Conservation (phyloP, 2,329 filamentous ascomycete species). For the Fusarium oxysporum region DNA sequence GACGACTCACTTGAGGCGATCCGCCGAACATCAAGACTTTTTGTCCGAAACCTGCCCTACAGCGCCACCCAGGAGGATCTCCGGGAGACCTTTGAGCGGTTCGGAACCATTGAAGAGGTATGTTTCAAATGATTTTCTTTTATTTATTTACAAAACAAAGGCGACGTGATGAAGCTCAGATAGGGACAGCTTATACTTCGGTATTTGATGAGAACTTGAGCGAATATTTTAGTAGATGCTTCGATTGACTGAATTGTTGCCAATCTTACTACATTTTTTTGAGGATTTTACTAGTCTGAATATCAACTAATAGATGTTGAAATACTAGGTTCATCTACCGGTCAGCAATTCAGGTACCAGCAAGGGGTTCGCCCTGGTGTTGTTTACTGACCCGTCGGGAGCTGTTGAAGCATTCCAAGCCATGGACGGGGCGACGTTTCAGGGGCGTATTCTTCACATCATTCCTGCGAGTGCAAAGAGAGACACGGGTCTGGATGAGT, state of each 20-base stretch:
- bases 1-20: constrained; percentile 59
- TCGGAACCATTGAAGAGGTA: constrained; percentile 89
- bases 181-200: constrained; percentile 99
- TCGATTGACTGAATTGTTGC: constrained; percentile 78
- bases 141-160: constrained; percentile 14
- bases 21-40: constrained; percentile 79
- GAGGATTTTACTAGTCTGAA: constrained; percentile 30
- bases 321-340: constrained; percentile 83
- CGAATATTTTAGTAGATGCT: constrained; percentile 99
- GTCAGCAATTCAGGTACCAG: constrained; percentile 77
- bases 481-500: constrained; percentile 86
- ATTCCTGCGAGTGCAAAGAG: constrained; percentile 86
- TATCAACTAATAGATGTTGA: constrained; percentile 44
- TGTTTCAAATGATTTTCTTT: constrained; percentile 53
- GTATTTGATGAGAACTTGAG: constrained; percentile 91
- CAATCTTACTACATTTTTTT: constrained; percentile 42
- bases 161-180: constrained; percentile 95
- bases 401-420: constrained; percentile 83
- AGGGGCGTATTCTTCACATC: constrained; percentile 91
- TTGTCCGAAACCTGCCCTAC: constrained; percentile 90
- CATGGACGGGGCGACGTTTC: constrained; percentile 87
- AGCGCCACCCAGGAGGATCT: constrained; percentile 82
- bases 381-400: constrained; percentile 77
- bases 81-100: constrained; percentile 75
- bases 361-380: constrained; percentile 92